These are phyloP conservation scores for Fusarium proliferatum DNA, from an alignment of 2,329 filamentous ascomycete genomes.

Conservation along the genomic window DNA sequence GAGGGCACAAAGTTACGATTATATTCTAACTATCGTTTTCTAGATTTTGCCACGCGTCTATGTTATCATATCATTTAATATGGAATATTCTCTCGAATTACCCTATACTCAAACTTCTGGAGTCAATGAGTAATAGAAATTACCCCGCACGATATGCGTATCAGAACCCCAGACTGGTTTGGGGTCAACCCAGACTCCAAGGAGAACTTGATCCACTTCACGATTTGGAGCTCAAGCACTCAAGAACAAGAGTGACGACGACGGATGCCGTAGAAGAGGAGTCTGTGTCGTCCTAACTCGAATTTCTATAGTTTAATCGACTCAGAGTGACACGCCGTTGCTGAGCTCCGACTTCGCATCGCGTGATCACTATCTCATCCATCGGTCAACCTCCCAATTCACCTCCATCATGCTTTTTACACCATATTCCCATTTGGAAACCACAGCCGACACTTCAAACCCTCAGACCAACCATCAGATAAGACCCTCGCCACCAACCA, in stretches of 20 bases:
- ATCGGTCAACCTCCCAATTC: too few species aligned
- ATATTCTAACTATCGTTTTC: fast-evolving
- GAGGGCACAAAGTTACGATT: background rate
- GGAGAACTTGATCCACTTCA: background rate
- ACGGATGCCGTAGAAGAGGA: background rate
- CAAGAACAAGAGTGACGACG: background rate
- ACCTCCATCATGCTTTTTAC: background rate
- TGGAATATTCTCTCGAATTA: background rate
- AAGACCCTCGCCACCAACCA: background rate
- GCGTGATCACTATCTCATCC: background rate
- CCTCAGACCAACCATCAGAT: conserved; percentile 3
- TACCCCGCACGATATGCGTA: conserved; percentile 39
- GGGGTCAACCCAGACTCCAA: background rate
- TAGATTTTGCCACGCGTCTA: background rate
- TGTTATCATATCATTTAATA: fast-evolving
- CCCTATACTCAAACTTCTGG: background rate
- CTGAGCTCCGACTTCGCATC: background rate
- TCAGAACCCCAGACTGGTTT: conserved; percentile 4
- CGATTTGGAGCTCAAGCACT: background rate
- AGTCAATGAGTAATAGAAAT: conserved; percentile 40
- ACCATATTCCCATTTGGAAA: conserved; percentile 10
- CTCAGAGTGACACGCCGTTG: too few species aligned
- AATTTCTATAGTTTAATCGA: fast-evolving
- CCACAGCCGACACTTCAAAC: conserved; percentile 4
- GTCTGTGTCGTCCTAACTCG: fast-evolving